Base-by-base conservation (phyloP, 495 filamentous ascomycete genomes). In the Neurospora hispaniola region DNA sequence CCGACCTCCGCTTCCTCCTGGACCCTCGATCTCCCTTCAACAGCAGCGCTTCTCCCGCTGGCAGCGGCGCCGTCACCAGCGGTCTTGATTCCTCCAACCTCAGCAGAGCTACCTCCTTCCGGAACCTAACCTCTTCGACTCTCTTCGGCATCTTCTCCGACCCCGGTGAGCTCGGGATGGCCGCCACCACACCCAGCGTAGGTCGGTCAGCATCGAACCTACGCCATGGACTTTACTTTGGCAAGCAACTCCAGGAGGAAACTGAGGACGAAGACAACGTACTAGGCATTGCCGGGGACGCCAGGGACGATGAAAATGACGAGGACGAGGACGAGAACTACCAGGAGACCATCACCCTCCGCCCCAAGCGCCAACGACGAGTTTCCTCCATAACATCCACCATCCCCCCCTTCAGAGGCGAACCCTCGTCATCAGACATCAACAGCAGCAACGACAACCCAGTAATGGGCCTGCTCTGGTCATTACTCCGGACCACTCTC, bases 111-210 rank as follows among this genome's bases (percentile, higher is more conserved):
- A 88, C 89, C 70, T 97, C 94, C 4, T 86, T 93, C 39, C 86
- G 95, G 76, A 97, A 97, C 79, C 87, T 98, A 70, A 97, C 94
- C 39, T 90, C 92, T 16, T 93, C 92, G 3, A 97, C 96, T 1
- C 88, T 98, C 0, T 91, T 90, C 75, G 96, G 96, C 62, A 99
- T 98, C 79, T 98, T 96, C 83, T 87, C 89, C 12, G 92, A 90
- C 16, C 48, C 78, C 31, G 75, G 48, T 10, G 54, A 66, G 27
- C 14, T 27, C 2, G 31, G 31, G 2, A 66, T 31, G 6, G 54
- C 54, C 12, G 54, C 7, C 14, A 66, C 54, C 3, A 66, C 27
- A 11, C 54, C 54, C 27, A 27, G 54, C 16, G 14, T 66, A 66
- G 27, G 54, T 38, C 54, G 54, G 27, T 66, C 54, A 3, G 14